A percentile compares a stretch with the other conserved stretches of the same genome.
Conservation (phyloP, 2,329 filamentous ascomycete species). For the Cordyceps cateniannulata region DNA sequence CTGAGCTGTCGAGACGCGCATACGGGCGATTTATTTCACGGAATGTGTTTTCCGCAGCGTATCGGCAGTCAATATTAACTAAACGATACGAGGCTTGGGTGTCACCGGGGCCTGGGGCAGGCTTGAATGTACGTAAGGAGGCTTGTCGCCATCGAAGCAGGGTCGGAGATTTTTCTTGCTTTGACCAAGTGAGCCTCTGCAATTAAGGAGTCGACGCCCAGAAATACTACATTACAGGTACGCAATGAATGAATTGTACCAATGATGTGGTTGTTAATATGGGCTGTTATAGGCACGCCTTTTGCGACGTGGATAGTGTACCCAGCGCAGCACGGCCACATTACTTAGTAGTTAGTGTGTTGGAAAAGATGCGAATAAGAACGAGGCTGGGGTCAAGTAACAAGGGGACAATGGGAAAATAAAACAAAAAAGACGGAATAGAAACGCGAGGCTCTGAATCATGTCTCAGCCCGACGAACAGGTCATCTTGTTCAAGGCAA, state of each 20-base stretch:
- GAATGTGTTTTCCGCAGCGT: not conserved
- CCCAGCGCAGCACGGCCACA: not conserved
- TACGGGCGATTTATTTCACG: not conserved
- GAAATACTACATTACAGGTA: not conserved
- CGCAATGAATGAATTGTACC: not conserved
- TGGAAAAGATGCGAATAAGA: not conserved
- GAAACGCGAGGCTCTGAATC: not conserved
- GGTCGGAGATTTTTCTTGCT: not conserved
- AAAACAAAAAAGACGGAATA: not conserved
- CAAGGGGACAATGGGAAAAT: not conserved
- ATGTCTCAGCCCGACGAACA: conserved; percentile 10
- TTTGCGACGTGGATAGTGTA: not conserved
- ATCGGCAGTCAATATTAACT: not conserved
- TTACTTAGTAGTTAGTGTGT: not conserved
- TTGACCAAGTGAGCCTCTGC: not conserved
- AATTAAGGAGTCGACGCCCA: not conserved
- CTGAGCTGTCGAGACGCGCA: not conserved
- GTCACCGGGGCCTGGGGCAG: not conserved
- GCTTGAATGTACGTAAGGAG: too few species aligned
- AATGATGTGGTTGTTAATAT: not conserved
- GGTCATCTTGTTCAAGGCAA: not conserved
- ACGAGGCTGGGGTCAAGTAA: not conserved
- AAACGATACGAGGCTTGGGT: not conserved
- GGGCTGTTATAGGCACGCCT: not conserved
- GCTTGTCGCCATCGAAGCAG: too few species aligned